phyloP scores from a whole-genome alignment of 2,329 filamentous ascomycete species.

The Arthrobotrys musiformis region DNA sequence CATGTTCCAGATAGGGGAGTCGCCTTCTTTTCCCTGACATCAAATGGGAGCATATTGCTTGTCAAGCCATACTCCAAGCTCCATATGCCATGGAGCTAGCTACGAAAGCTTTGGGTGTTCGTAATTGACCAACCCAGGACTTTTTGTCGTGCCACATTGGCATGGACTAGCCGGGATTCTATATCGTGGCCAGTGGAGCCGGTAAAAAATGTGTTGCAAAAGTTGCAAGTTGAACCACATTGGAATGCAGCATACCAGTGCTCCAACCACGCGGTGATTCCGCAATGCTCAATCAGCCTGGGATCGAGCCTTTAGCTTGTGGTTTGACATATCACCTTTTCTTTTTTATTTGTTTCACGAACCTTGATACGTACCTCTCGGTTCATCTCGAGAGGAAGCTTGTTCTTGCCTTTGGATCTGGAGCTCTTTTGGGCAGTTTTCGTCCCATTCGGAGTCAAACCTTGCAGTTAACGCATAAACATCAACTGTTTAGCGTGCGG shows the following conservation, averaged over 20 bases:
- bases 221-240: slow-evolving; percentile 26
- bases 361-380: slow-evolving; percentile 11
- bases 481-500: slow-evolving; percentile 24
- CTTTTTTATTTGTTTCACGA: slow-evolving; percentile 41
- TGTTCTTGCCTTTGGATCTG: neutral
- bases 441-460: slow-evolving; percentile 29
- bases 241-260: neutral
- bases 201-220: slow-evolving; percentile 40
- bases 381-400: slow-evolving; percentile 5
- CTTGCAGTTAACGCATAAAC: slow-evolving; percentile 39
- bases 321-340: slow-evolving; percentile 10
- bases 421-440: slow-evolving; percentile 19
- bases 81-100: neutral
- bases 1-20: slow-evolving; percentile 28
- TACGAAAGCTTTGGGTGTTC: slow-evolving; percentile 12
- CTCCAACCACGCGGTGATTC: slow-evolving; percentile 21
- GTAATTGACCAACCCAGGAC: neutral
- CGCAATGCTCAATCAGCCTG: slow-evolving; percentile 39
- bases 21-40: slow-evolving; percentile 10
- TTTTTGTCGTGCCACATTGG: slow-evolving; percentile 46
- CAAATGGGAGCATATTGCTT: neutral
- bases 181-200: slow-evolving; percentile 6
- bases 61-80: neutral
- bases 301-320: slow-evolving; percentile 13
- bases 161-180: slow-evolving; percentile 1